A percentile compares a stretch with the other conserved stretches of the same genome.
Conservation (phyloP, 2,329 filamentous ascomycete species). For the Aspergillus felis region DNA sequence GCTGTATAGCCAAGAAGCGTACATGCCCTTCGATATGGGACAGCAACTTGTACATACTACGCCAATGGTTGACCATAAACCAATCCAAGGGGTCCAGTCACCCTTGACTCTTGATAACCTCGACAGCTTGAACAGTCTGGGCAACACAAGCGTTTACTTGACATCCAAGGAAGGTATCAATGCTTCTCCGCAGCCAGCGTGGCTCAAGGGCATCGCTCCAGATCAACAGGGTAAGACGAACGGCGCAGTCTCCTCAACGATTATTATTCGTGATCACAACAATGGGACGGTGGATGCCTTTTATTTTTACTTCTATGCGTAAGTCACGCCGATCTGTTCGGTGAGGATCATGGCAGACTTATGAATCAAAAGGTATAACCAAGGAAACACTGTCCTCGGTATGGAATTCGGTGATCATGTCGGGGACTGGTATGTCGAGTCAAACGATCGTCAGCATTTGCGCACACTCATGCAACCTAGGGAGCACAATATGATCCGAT, state of each 20-base stretch:
- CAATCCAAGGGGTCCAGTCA: constrained; percentile 34
- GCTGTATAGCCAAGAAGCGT: constrained; percentile 47
- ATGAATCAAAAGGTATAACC: constrained; percentile 42
- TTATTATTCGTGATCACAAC: constrained; percentile 58
- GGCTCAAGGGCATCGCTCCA: constrained; percentile 53
- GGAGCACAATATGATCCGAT: constrained; percentile 67
- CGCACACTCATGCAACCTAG: constrained; percentile 22
- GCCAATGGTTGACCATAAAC: constrained; percentile 42
- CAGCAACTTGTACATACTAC: constrained; percentile 46
- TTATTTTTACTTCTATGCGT: constrained; percentile 61
- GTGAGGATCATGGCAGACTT: not conserved
- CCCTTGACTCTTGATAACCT: constrained; percentile 48
- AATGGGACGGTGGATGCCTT: constrained; percentile 54
- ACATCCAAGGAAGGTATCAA: constrained; percentile 49
- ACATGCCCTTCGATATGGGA: constrained; percentile 48
- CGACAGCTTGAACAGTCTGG: constrained; percentile 44
- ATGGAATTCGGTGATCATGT: constrained; percentile 58
- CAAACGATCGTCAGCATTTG: not conserved
- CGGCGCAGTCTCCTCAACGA: constrained; percentile 47
- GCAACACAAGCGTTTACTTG: constrained; percentile 46
- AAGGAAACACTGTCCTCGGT: constrained; percentile 49
- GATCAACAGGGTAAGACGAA: constrained; percentile 49
- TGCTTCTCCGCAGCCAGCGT: constrained; percentile 38
- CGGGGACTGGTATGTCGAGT: constrained; percentile 53
- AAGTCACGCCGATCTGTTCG: constrained; percentile 8